These are phyloP conservation scores for Pholiota adiposa DNA, from an alignment of 1,284 basidiomycete species.

Conservation along the genomic window DNA sequence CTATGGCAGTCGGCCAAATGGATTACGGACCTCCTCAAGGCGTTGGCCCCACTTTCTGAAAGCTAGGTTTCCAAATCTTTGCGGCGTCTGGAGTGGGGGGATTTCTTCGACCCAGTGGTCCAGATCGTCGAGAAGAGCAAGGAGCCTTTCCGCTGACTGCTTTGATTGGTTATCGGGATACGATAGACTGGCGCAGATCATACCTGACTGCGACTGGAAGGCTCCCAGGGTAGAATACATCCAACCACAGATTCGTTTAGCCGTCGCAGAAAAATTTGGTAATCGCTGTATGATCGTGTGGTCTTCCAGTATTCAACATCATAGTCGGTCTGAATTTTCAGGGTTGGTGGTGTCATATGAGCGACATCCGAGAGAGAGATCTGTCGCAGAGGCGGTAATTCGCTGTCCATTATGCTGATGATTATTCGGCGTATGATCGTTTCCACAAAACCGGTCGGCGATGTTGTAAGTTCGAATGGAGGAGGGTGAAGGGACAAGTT, in stretches of 20 bases:
- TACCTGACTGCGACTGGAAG: slow-evolving; percentile 42
- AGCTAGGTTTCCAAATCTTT: slow-evolving; percentile 94
- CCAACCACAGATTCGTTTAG: slow-evolving; percentile 79
- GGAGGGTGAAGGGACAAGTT: neutral
- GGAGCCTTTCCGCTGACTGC: slow-evolving; percentile 52
- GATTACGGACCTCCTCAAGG: slow-evolving; percentile 68
- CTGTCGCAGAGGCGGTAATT: slow-evolving; percentile 41
- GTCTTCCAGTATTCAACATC: slow-evolving; percentile 72
- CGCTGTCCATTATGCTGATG: neutral
- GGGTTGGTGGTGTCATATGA: slow-evolving; percentile 32
- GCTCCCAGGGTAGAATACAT: slow-evolving; percentile 45
- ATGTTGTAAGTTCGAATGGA: neutral
- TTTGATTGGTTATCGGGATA: slow-evolving; percentile 21
- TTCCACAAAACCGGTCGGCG: neutral
- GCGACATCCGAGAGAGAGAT: slow-evolving; percentile 43
- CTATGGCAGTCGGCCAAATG: slow-evolving; percentile 25
- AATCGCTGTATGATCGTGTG: slow-evolving; percentile 74
- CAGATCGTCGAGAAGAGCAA: slow-evolving; percentile 71
- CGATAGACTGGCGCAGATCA: slow-evolving; percentile 17
- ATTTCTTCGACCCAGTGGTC: slow-evolving; percentile 84
- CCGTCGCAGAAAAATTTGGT: slow-evolving; percentile 71
- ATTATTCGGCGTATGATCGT: neutral
- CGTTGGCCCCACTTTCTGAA: slow-evolving; percentile 88
- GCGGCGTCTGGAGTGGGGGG: slow-evolving; percentile 78
- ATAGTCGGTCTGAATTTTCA: slow-evolving; percentile 68